A percentile compares a stretch with the other conserved stretches of the same genome.
These are phyloP conservation scores for Setomelanomma holmii DNA, from an alignment of 2,329 filamentous ascomycete species.

Conservation along the genomic window DNA sequence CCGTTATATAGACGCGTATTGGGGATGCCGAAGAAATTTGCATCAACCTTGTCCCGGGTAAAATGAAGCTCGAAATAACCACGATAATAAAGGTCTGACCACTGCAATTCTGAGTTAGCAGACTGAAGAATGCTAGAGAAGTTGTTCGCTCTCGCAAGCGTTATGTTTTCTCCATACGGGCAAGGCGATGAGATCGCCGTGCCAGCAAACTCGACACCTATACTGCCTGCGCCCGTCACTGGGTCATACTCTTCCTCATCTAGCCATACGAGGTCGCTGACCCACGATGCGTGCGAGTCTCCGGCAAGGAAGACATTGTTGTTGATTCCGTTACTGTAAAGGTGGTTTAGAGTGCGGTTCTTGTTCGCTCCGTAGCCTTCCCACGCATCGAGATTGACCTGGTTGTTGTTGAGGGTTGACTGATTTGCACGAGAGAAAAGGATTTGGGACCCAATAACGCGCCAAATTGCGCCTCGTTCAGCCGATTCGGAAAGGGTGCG, in stretches of 20 bases:
- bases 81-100: conserved; percentile 76
- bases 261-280: conserved; percentile 55
- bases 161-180: conserved; percentile 66
- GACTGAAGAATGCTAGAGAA: conserved; percentile 39
- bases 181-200: conserved; percentile 69
- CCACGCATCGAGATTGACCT: conserved; percentile 66
- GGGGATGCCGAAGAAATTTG: conserved; percentile 70
- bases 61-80: conserved; percentile 74
- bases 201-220: conserved; percentile 65
- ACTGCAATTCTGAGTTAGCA: conserved; percentile 71
- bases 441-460: conserved; percentile 74
- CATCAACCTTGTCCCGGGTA: conserved; percentile 60
- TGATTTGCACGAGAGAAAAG: conserved; percentile 68
- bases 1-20: conserved; percentile 66
- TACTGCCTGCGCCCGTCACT: conserved; percentile 48
- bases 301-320: conserved; percentile 79
- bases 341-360: conserved; percentile 71
- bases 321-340: conserved; percentile 71
- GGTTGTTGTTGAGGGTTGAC: conserved; percentile 52
- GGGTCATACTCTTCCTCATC: conserved; percentile 51
- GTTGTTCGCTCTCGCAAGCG: conserved; percentile 59
- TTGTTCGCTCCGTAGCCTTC: conserved; percentile 73
- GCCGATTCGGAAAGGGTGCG: conserved; percentile 62
- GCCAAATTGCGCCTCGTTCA: conserved; percentile 72
- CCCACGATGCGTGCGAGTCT: conserved; percentile 72